Evolutionary conservation across 805 yeast species (phyloP), one percentile per base, ranked within the genome.

Genomic region (Barnettozyma populi): DNA sequence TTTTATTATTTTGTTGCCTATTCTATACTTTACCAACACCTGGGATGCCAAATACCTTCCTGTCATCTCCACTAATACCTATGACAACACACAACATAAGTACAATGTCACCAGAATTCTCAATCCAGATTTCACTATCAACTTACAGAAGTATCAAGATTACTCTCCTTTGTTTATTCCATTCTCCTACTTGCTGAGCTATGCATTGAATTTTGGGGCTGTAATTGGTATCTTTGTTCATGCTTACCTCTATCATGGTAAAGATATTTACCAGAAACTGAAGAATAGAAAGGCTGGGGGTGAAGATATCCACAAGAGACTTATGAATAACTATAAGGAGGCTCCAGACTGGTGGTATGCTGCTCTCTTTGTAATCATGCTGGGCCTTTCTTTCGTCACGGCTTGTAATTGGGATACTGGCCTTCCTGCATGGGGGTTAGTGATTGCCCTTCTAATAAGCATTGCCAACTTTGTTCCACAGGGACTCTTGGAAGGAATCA

Each of bases 11-110:
- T 55, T 70, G 31, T 63, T 76, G 20, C 76, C 84, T 24, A 75
- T 72, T 11, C 53, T 81, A 20, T 75, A 77, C 61, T 69, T 74
- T 52, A 69, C 74, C 19, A 80, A 81, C 65, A 69, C 73, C 43
- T 76, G 81, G 78, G 76, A 77, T 61, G 73, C 82, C 13, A 73
- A 75, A 52, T 80, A 74, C 64, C 62, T 82, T 58, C 88, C 88
- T 35, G 73, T 80, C 43, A 74, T 76, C 37, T 69, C 74, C 16
- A 67, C 74, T 13, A 67, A 70, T 9, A 69, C 80, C 5, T 79
- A 57, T 56, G 82, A 78, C 59, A 72, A 75, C 50, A 71, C 64
- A 36, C 79, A 71, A 46, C 49, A 65, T 7, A 44, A 61, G 31
- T 79, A 75, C 59, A 65, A 79, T 37, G 82, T 76, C 35, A 52